Evolutionary conservation across 164 flowering plant genomes (phyloP), one percentile per base, ranked within the genome.

Genomic region (Kalanchoe fedtschenkoi): DNA sequence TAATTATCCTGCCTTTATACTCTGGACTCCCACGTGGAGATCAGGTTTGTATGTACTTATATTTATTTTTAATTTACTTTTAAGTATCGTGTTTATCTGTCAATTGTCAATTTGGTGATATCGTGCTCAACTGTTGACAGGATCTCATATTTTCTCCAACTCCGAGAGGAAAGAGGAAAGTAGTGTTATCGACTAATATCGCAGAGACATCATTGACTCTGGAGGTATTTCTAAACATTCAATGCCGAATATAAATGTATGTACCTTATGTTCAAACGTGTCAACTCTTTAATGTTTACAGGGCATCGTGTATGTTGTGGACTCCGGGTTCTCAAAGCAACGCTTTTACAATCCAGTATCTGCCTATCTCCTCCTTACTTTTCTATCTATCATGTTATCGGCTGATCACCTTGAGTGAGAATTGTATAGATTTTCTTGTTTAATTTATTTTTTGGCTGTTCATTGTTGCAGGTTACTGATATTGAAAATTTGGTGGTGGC

Each of bases 271-370:
- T 22, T 26, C 10, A 5, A 24, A 26, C 26, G 32, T 51, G 32
- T 32, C 63, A 14, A 63, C 58, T 15, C 3, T 65, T 37, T 61
- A 35, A 58, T 58, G 16, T 42, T 21, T 72, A 72, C 83, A 93
- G 99, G 99, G 96, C 14, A 73, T 91, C 76, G 97, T 88, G 58
- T 95, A 87, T 83, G 99, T 95, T 76, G 83, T 95, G 72, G 99
- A 95, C 61, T 75, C 93, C 72, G 99, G 97, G 29, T 95, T 91
- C 74, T 95, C 99, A 37, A 95, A 95, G 69, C 99, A 95, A 62
- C 82, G 85, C 4, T 95, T 83, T 72, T 95, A 95, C 74, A 91
- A 95, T 73, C 97, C 99, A 81, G 99, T 93, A 85, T 24, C 24
- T 67, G 41, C 15, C n/a, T n/a, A 21, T 65, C 70, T 55, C 11